These are phyloP conservation scores for Kalaharituber pfeilii DNA, from an alignment of 2,329 filamentous ascomycete species.

Conservation along the genomic window DNA sequence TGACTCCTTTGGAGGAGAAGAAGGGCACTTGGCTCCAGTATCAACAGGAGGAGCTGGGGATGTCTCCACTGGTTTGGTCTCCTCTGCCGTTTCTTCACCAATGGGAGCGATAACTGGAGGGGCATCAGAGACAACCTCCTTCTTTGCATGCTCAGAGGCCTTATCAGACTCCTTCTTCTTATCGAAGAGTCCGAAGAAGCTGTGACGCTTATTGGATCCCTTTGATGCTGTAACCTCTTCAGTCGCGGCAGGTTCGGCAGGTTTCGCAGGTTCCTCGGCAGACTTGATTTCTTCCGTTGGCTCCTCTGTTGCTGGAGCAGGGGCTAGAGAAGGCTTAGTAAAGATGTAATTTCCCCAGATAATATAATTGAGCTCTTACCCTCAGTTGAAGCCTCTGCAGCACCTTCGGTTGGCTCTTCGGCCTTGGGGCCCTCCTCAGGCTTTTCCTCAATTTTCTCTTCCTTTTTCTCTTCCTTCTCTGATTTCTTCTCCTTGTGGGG, in stretches of 20 bases:
- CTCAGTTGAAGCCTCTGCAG: conserved; percentile 1
- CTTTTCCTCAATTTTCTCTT: conserved; percentile 27
- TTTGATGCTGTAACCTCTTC: conserved; percentile 40
- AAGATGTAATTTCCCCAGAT: neutral
- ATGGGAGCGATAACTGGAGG: conserved; percentile 28
- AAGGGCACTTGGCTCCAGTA: conserved; percentile 15
- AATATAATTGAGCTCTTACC: conserved; percentile 1
- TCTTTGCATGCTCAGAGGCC: conserved; percentile 33
- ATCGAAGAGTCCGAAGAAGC: conserved; percentile 60
- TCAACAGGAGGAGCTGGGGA: conserved; percentile 25
- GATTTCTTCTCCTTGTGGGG: conserved; percentile 39
- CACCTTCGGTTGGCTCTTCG: conserved; percentile 1
- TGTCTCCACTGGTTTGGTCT: conserved; percentile 25
- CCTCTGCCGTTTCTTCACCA: conserved; percentile 33
- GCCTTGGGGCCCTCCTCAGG: conserved; percentile 25
- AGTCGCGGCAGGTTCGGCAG: conserved; percentile 12
- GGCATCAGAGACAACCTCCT: neutral
- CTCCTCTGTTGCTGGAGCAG: conserved; percentile 20
- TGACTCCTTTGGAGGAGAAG: conserved; percentile 23
- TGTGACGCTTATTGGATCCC: conserved; percentile 66
- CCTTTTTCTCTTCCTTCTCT: conserved; percentile 25
- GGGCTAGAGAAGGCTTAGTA: conserved; percentile 2
- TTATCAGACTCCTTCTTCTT: conserved; percentile 62
- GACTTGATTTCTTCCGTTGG: conserved; percentile 12
- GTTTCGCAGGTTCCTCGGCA: conserved; percentile 20